These are phyloP conservation scores for Daldinia sp. DNA, from an alignment of 2,329 filamentous ascomycete genomes.

Conservation along the genomic window DNA sequence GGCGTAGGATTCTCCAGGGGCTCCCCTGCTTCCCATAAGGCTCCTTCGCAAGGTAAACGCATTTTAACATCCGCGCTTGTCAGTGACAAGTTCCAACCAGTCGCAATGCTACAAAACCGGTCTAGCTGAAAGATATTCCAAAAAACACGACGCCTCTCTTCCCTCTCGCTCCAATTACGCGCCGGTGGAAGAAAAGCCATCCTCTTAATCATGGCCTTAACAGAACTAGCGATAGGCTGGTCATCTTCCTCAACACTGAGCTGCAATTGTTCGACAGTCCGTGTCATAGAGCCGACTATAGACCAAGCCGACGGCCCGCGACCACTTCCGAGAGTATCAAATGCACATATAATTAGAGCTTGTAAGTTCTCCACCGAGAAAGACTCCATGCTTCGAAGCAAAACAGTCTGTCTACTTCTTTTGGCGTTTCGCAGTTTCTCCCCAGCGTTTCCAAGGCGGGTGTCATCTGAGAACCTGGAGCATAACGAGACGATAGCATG, in stretches of 20 bases:
- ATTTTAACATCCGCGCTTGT: conserved; percentile 52
- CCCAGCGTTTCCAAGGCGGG: conserved; percentile 35
- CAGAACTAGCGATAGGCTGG: conserved; percentile 48
- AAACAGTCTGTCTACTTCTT: conserved; percentile 50
- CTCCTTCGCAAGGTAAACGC: conserved; percentile 56
- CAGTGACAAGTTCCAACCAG: conserved; percentile 55
- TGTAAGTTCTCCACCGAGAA: conserved; percentile 55
- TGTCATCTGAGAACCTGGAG: conserved; percentile 51
- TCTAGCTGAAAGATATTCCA: conserved; percentile 56
- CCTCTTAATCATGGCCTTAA: conserved; percentile 49
- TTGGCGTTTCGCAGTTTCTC: conserved; percentile 44
- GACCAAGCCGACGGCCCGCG: conserved; percentile 52
- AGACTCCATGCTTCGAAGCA: conserved; percentile 51
- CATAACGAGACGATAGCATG: conserved; percentile 52
- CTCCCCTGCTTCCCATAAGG: conserved; percentile 56
- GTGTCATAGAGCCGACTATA: conserved; percentile 53
- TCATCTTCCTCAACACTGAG: conserved; percentile 53
- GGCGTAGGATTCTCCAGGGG: conserved; percentile 54
- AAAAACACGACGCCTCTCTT: conserved; percentile 54
- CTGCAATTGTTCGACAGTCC: conserved; percentile 55
- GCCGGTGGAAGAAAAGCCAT: conserved; percentile 48
- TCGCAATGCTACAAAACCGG: conserved; percentile 56
- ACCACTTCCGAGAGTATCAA: conserved; percentile 54
- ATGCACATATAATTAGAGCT: conserved; percentile 54
- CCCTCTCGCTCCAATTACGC: conserved; percentile 52